phyloP scores from a whole-genome alignment of 495 filamentous ascomycete genomes.

The Lepidopterella palustris region DNA sequence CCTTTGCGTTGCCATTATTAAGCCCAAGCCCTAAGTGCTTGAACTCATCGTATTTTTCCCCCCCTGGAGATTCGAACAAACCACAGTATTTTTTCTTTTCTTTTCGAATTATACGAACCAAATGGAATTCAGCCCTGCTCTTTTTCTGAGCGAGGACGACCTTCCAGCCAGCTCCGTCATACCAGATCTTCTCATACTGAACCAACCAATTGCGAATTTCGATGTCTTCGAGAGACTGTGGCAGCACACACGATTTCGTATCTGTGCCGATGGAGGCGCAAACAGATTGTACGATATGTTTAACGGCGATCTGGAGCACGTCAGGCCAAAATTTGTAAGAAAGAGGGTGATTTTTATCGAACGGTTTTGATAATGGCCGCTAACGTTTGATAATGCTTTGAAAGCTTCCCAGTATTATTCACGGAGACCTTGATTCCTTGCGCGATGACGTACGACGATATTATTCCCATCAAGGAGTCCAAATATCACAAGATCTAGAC shows the following conservation, averaged over 20 bases:
- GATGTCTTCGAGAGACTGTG: slow-evolving; percentile 31
- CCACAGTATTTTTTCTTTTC: no score
- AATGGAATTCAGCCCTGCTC: slow-evolving; percentile 9
- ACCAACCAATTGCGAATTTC: slow-evolving; percentile 34
- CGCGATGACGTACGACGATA: slow-evolving; percentile 48
- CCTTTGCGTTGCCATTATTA: no score
- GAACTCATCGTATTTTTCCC: no score
- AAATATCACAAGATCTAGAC: slow-evolving; percentile 60
- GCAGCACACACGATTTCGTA: slow-evolving; percentile 25
- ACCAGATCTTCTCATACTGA: slow-evolving; percentile 35
- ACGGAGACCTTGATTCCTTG: slow-evolving; percentile 88
- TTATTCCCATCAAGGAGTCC: slow-evolving; percentile 50
- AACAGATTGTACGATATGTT: slow-evolving; percentile 66
- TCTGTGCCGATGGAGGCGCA: slow-evolving; percentile 89
- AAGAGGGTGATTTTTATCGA: not conserved
- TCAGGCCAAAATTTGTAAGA: slow-evolving; percentile 41
- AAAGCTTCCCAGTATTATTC: slow-evolving; percentile 58
- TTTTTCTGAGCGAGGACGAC: slow-evolving; percentile 12
- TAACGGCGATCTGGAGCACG: slow-evolving; percentile 31
- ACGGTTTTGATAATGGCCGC: no score
- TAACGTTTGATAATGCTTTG: slow-evolving; percentile 23
- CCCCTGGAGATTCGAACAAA: no score
- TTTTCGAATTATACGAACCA: no score
- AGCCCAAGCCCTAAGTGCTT: no score
- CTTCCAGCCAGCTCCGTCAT: not conserved